A percentile compares a stretch with the other conserved stretches of the same genome.
Conservation (phyloP, 495 filamentous ascomycete species). For the Amphirosellinia nigrospora region DNA sequence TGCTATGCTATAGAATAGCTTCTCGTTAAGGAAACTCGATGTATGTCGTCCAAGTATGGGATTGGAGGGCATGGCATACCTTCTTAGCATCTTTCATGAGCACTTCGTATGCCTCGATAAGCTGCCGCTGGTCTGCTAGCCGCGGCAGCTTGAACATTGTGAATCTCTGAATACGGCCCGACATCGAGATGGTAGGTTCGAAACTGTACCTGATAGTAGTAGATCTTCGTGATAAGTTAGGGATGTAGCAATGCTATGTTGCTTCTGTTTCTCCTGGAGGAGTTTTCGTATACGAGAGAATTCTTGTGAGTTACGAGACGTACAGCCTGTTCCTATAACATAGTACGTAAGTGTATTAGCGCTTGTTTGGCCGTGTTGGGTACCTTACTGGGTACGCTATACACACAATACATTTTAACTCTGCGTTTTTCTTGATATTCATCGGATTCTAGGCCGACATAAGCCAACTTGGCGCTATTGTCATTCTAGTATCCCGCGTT, state of each 20-base stretch:
- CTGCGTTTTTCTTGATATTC: neutral
- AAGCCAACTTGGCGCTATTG: no score
- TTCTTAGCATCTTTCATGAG: constrained; percentile 35
- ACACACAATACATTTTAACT: neutral
- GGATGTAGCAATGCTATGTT: neutral
- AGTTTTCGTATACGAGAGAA: neutral
- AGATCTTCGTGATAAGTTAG: neutral
- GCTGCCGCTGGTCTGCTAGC: constrained; percentile 35
- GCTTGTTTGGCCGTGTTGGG: neutral
- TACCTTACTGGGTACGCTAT: neutral
- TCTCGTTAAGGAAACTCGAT: neutral
- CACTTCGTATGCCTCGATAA: constrained; percentile 41
- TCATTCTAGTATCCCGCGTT: neutral
- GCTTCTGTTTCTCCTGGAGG: neutral
- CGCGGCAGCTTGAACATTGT: constrained; percentile 50
- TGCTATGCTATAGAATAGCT: neutral
- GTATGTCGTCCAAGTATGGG: no score
- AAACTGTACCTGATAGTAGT: neutral
- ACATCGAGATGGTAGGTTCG: neutral
- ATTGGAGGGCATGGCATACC: constrained; percentile 27
- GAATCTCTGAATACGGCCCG: constrained; percentile 35
- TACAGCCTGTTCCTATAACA: neutral
- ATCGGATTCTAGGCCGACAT: neutral
- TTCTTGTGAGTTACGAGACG: neutral
- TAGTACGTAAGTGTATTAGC: neutral